Conservation (phyloP, 1,284 basidiomycete genomes). For the Papiliotrema flavescens region DNA sequence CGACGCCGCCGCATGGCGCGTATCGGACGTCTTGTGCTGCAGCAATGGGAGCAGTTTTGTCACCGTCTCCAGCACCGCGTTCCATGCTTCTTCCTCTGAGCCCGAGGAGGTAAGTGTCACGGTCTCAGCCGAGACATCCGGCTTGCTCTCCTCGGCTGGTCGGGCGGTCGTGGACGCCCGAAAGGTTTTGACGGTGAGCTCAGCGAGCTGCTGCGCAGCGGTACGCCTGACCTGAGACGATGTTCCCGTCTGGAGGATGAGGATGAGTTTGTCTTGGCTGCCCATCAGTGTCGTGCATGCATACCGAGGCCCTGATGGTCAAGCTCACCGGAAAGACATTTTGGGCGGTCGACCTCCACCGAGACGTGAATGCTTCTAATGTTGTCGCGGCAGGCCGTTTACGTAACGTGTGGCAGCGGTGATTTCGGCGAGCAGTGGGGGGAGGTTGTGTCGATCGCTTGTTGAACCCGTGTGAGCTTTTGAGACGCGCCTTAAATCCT, state of each 20-base stretch:
- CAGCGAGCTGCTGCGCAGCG: conserved; percentile 47
- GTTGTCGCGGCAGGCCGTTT: too few relatives aligned
- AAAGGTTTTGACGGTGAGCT: conserved; percentile 43
- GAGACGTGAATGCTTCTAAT: not conserved
- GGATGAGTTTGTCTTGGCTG: conserved; percentile 48
- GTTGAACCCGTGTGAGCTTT: too few relatives aligned
- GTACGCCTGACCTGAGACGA: conserved; percentile 45
- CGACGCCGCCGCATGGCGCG: conserved; percentile 44
- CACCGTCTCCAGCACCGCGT: conserved; percentile 44
- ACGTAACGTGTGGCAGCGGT: too few relatives aligned
- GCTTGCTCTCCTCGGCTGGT: conserved; percentile 3
- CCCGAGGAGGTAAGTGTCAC: conserved; percentile 7
- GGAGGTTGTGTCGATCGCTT: too few relatives aligned
- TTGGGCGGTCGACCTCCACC: not conserved
- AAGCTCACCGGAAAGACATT: conserved; percentile 18
- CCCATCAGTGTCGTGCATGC: not conserved
- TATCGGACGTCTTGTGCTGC: conserved; percentile 42
- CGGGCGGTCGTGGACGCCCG: conserved; percentile 11
- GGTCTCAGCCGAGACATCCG: conserved; percentile 3
- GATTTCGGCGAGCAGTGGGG: too few relatives aligned
- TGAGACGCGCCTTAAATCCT: too few relatives aligned
- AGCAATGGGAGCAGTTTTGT: conserved; percentile 46
- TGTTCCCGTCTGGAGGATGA: conserved; percentile 48
- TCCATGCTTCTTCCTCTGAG: conserved; percentile 43
- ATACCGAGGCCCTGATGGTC: not conserved